Base-by-base conservation (phyloP, 257 asterid genomes). In the Solanum lycopersicoides region DNA sequence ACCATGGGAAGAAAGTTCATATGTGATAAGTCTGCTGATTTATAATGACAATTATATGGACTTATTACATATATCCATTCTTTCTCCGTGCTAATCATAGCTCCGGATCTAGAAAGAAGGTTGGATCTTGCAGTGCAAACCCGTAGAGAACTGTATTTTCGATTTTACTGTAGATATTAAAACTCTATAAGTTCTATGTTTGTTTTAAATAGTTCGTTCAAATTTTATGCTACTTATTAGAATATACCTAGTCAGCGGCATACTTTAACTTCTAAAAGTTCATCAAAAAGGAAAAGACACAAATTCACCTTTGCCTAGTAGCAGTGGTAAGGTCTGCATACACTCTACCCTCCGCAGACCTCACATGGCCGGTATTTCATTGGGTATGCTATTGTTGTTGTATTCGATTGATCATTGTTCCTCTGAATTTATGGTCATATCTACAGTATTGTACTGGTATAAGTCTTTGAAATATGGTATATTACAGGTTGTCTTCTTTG, bases 401-500 rank as follows among this genome's bases (percentile, higher is more conserved):
- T 82, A 18, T 30, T 50, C 3, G 69, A 50, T 50, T 20, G 30
- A 47, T 82, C 28, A 50, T 32, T 82, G 28, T 3, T 32, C 30
- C 30, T 10, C 32, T 20, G 21, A 50, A 50, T 82, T 18, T 82
- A 6, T 50, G 45, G 30, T 32, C 15, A 20, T 32, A 50, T 7
- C 12, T 7, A 23, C 32, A 1, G 71, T 82, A 32, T 28, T 32
- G 9, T 50, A 32, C 35, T 53, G 4, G 13, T 30, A 47, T 50
- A 18, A 39, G 47, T 53, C 85, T 50, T 32, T 50, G 8, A 63
- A 63, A 50, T 18, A 23, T 85, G 56, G 39, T 59, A n/a, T 14
- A 88, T 90, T 89, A 56, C 93, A 97, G 99, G 99, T 97, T 86
- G 98, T 97, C 89, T 95, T 97, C 90, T 97, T 97, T 89, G 99